phyloP scores from a whole-genome alignment of 352 stramenopile species.

The Phytophthora sp. region DNA sequence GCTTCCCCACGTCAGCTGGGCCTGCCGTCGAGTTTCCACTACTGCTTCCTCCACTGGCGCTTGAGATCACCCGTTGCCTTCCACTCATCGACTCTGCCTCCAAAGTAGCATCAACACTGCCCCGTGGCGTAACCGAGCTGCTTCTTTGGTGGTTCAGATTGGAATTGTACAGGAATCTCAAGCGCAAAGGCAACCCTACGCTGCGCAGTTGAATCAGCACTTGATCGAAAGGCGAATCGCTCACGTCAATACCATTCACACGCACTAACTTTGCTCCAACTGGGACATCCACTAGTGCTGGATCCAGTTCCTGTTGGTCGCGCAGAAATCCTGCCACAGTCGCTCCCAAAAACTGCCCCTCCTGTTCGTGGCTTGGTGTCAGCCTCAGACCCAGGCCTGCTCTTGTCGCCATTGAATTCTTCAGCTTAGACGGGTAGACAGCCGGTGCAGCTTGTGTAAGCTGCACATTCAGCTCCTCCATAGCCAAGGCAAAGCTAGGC shows the following conservation, averaged over 20 bases:
- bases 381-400: constrained; percentile 66
- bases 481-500: constrained; percentile 72
- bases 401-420: constrained; percentile 59
- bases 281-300: constrained; percentile 57
- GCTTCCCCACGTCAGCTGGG: neutral
- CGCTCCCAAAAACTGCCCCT: constrained; percentile 67
- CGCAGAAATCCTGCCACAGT: constrained; percentile 75
- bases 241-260: constrained; percentile 75
- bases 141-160: constrained; percentile 44
- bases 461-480: constrained; percentile 75
- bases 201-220: constrained; percentile 59
- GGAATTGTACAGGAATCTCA: constrained; percentile 74
- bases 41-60: constrained; percentile 17
- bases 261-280: constrained; percentile 70
- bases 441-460: constrained; percentile 45
- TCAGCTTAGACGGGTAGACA: constrained; percentile 73
- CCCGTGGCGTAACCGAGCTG: constrained; percentile 5
- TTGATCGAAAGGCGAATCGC: constrained; percentile 65
- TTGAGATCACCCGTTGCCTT: constrained; percentile 11
- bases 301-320: constrained; percentile 61
- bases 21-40: constrained; percentile 16
- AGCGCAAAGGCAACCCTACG: constrained; percentile 55
- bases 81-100: constrained; percentile 15
- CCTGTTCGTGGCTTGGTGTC: constrained; percentile 63
- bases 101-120: constrained; percentile 8